Percentiles rank a stretch among this genome's conserved stretches.
Conservation (phyloP, 371 early-diverging fungal species). For the Actinomucor elegans region DNA sequence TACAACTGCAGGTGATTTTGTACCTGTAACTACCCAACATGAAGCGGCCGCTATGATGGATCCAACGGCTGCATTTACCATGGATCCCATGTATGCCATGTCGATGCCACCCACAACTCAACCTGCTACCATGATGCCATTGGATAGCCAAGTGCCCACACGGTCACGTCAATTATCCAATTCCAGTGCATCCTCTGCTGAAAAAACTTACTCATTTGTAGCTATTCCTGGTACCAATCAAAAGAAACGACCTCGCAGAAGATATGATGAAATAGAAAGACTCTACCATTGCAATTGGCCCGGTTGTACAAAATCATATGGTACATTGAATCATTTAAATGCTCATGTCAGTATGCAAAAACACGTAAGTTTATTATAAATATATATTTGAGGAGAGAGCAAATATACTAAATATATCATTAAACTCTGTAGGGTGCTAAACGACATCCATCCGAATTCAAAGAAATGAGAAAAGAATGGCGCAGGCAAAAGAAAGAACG, state of each 20-base stretch:
- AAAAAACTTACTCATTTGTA: constrained; percentile 65
- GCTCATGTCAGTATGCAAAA: constrained; percentile 76
- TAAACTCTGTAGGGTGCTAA: constrained; percentile 32
- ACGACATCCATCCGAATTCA: constrained; percentile 58
- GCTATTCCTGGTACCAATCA: constrained; percentile 61
- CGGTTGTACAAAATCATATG: constrained; percentile 68
- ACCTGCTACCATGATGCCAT: not conserved
- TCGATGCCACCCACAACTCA: not conserved
- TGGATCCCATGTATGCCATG: too few species aligned
- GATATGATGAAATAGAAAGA: constrained; percentile 73
- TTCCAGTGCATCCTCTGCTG: constrained; percentile 32
- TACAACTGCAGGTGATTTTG: too few species aligned
- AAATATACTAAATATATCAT: not conserved
- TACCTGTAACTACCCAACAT: too few species aligned
- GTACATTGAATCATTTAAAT: constrained; percentile 73
- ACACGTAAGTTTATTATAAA: constrained; percentile 46
- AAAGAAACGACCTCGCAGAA: constrained; percentile 66
- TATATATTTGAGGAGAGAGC: not conserved
- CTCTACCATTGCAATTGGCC: constrained; percentile 65
- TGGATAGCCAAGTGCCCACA: not conserved
- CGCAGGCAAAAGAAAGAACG: constrained; percentile 52
- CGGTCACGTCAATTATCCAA: constrained; percentile 36
- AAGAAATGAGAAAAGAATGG: constrained; percentile 61
- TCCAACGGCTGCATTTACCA: not conserved
- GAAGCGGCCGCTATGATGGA: not conserved